These are phyloP conservation scores for Rhizopogon vulgaris DNA, from an alignment of 768 basidiomycete species.

Conservation along the genomic window DNA sequence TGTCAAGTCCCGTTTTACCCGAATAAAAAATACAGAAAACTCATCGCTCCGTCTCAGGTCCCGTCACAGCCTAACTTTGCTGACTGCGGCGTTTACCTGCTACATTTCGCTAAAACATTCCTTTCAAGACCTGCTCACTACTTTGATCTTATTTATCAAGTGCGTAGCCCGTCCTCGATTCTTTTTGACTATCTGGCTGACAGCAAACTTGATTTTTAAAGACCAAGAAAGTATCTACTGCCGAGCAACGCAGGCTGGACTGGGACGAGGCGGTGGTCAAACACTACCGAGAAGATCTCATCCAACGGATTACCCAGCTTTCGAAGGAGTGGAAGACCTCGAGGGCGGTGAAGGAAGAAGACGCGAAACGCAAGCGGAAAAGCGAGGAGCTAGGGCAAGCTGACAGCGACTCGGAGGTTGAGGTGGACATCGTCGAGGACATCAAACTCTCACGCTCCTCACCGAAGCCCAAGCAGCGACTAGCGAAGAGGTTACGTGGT, in stretches of 20 bases:
- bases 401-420: conserved; percentile 28
- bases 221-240: conserved; percentile 27
- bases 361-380: conserved; percentile 22
- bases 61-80: conserved; percentile 85
- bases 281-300: conserved; percentile 41
- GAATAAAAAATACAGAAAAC: neutral
- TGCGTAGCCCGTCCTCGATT: conserved; percentile 1
- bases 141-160: conserved; percentile 40
- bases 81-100: conserved; percentile 89
- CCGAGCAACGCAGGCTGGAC: conserved; percentile 34
- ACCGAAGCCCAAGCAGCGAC: conserved; percentile 9
- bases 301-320: conserved; percentile 35
- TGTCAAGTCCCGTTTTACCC: conserved; percentile 10
- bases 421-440: conserved; percentile 34
- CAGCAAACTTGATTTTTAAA: conserved; percentile 9
- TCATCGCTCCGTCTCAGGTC: conserved; percentile 42
- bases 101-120: conserved; percentile 81
- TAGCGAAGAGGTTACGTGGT: conserved; percentile 22
- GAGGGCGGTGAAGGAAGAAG: conserved; percentile 33
- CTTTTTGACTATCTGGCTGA: neutral
- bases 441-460: conserved; percentile 6
- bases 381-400: conserved; percentile 16
- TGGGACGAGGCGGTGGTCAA: conserved; percentile 51
- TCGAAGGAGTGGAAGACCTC: conserved; percentile 50
- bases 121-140: conserved; percentile 55